Evolutionary conservation across 176 grass and related monocot species (phyloP), one percentile per base, ranked within the genome.

Genomic region (Coix lacrymajobi): DNA sequence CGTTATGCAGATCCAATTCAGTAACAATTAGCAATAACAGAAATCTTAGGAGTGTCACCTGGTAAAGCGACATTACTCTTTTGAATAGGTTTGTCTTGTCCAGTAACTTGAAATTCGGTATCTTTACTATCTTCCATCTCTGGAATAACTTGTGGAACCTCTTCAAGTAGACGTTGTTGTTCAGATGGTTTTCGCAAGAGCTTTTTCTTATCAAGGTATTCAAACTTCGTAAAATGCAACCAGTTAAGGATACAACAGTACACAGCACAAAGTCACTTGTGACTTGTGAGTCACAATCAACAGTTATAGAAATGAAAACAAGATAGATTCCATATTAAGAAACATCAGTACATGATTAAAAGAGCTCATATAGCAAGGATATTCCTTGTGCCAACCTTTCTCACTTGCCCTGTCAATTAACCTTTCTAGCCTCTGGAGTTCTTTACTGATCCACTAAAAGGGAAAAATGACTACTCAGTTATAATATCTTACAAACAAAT

Each of bases 361-460:
- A 91, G 7, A 85, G 28, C 32, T 79, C 51, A 36, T 71, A 41
- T 60, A 75, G 11, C 17, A 93, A 92, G 96, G 96, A 98, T 98
- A 98, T 98, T 90, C 87, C 11, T 17, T 60, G 45, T 83, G 83
- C 93, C 93, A 92, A 37, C 96, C 96, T 82, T 98, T 98, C 69
- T 95, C 92, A 83, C 86, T 88, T 46, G 96, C 79, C 36, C n/a
- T 25, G 80, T 91, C 88, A 72, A 96, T 96, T 79, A 85, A 69
- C 69, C 81, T 93, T 28, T 89, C 84, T 57, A 93, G 81, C 78
- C 76, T 92, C 83, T 69, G 48, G 66, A 95, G 76, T 86, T 98
- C 91, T 76, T 67, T 93, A 31, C 84, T 62, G 57, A 98, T 98
- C 90, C 95, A 82, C 95, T 98, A 87, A 79, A 94, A 62, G 43